Evolutionary conservation across 2,329 filamentous ascomycete species (phyloP), one percentile per base, ranked within the genome.

Genomic region (Colletotrichum plurivorum): DNA sequence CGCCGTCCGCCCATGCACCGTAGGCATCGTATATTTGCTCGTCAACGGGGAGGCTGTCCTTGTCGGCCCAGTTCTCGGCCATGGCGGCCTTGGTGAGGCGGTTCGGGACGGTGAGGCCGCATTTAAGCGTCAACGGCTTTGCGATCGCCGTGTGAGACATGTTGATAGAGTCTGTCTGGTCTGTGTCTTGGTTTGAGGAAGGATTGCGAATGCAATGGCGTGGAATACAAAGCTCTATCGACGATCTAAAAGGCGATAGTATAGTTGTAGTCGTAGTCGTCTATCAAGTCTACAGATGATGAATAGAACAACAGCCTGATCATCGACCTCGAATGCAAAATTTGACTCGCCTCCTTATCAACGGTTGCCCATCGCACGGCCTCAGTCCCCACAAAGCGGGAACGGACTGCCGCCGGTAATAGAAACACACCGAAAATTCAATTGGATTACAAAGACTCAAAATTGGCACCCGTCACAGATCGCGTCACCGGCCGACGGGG

Each of bases 21-120:
- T 91, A 91, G 0, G 84, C 79, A 2, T 82, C 75, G 3, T 78
- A 55, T 15, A 87, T 78, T 9, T 31, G 7, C 2, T 79, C 75
- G 7, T 82, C 73, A 13, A 80, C 81, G 0, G 87, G 87, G 1
- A 84, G 78, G 31, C 84, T 71, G 64, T 84, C 76, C 5, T 74
- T 75, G 71, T 82, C 78, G 27, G 80, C 78, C 74, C 85, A 75
- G 5, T 71, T 71, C 71, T 88, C 84, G 5, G 85, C 81, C 78
- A 89, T 82, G 39, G 88, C 85, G 52, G 87, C 81, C 71, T 86
- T 82, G 52, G 76, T 80, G 1, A 90, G 80, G 5, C 88, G 84
- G 73, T 90, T 90, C 3, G 85, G 85, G 3, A 90, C 75, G 0
- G 80, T 82, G 27, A 90, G 79, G 1, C 88, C 88, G 74, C 86